Conservation (phyloP, 768 basidiomycete genomes). For the Russula griseocarnosa region DNA sequence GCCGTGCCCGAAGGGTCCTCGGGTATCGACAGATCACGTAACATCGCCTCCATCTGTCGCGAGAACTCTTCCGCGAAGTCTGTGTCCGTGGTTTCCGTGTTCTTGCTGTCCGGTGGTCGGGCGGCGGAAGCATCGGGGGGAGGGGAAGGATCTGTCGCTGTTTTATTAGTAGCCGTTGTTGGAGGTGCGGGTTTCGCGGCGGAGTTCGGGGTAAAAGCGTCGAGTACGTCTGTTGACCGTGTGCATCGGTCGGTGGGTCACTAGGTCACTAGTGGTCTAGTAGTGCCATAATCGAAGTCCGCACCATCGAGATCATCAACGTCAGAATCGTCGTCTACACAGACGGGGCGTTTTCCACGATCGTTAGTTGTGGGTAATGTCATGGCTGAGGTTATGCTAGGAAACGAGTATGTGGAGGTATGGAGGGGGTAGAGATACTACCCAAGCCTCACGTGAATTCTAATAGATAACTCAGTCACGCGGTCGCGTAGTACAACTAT, state of each 20-base stretch:
- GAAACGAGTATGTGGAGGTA: neutral
- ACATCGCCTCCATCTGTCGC: conserved; percentile 43
- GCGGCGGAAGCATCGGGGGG: conserved; percentile 27
- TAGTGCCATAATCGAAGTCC: conserved; percentile 17
- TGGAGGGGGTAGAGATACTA: neutral
- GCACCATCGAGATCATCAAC: conserved; percentile 65
- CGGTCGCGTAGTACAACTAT: neutral
- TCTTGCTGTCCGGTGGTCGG: conserved; percentile 24
- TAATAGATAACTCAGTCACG: neutral
- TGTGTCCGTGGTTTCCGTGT: conserved; percentile 29
- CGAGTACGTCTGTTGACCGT: conserved; percentile 43
- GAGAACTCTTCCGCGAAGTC: conserved; percentile 42
- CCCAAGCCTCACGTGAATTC: conserved; percentile 21
- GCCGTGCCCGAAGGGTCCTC: conserved; percentile 25
- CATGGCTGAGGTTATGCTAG: conserved; percentile 5
- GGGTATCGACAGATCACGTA: conserved; percentile 38
- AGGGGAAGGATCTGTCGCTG: conserved; percentile 26
- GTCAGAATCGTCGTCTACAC: conserved; percentile 46
- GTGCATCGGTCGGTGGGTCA: conserved; percentile 9
- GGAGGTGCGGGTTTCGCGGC: conserved; percentile 27
- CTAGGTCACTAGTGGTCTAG: conserved; percentile 1
- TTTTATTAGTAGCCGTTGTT: conserved; percentile 26
- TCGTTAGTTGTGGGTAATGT: conserved; percentile 8
- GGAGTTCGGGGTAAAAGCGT: conserved; percentile 39
- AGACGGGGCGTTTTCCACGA: conserved; percentile 11